These are phyloP conservation scores for Diaporthe aspalathi DNA, from an alignment of 2,329 filamentous ascomycete genomes.

Conservation along the genomic window DNA sequence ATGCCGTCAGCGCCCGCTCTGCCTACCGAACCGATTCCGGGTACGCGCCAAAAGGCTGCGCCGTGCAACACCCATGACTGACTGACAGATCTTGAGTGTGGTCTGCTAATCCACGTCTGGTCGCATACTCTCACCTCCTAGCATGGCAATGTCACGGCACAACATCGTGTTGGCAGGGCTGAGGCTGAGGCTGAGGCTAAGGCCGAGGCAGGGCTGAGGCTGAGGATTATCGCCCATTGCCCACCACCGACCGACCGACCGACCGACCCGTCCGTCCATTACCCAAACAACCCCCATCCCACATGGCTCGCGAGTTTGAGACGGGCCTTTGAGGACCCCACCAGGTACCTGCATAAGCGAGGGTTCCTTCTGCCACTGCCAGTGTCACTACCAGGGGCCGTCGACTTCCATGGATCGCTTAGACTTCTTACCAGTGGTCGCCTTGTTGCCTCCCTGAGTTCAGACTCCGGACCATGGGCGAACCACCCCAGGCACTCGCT, in stretches of 20 bases:
- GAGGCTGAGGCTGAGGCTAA: conserved; percentile 3
- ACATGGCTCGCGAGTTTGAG: conserved; percentile 5
- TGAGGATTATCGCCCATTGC: neutral
- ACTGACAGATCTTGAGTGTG: neutral
- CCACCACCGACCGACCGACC: neutral
- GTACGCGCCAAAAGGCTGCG: neutral
- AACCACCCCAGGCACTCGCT: neutral
- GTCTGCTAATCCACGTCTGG: neutral
- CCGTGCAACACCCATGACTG: neutral
- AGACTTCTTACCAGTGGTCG: conserved; percentile 8
- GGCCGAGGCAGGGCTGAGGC: conserved; percentile 17
- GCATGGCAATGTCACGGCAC: neutral
- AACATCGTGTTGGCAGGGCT: conserved; percentile 3
- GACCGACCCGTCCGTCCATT: neutral
- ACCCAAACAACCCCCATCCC: neutral
- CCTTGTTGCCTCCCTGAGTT: conserved; percentile 10
- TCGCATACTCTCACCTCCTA: neutral
- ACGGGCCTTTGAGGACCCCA: neutral
- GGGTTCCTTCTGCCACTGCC: no score
- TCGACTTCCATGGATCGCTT: neutral
- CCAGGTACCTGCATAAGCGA: conserved; percentile 29
- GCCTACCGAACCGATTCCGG: neutral
- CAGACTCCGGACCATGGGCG: no score
- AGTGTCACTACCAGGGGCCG: neutral
- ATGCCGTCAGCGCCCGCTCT: no score